Base-by-base conservation (phyloP, 768 basidiomycete species). In the Amanita inopinata region DNA sequence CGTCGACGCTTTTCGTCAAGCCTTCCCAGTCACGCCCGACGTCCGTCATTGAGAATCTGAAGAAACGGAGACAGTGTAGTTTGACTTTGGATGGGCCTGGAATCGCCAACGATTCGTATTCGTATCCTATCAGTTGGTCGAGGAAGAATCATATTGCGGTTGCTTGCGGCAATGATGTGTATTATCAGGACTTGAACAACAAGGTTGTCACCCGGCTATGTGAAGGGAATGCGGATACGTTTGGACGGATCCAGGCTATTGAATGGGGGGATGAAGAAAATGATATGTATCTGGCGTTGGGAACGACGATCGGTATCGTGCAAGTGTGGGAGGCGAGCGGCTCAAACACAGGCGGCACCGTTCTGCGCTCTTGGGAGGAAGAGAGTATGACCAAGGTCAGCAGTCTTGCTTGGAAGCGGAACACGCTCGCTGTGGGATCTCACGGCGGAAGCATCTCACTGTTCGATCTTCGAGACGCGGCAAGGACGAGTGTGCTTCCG, bases 21-120 rank as follows among this genome's bases (percentile, higher is more conserved):
- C 59, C 46, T 1, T 53, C 55, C 0, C 41, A 50, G 2, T 7
- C 45, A 3, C 59, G 60, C 5, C 51, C 55, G 0, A 64, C 71
- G 9, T 83, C 80, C 4, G 76, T 77, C 3, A 66, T 63, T n/a
- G 69, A 77, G 30, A 74, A 81, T 51, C 63, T 82, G 5, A 73
- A 63, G 28, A 62, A 66, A 45, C 66, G 66, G 33, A 67, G 66
- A 41, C 76, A 80, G 42, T 78, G 74, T 52, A 48, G 71, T 2
- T 64, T 80, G 50, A 71, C 74, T 0, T 62, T 82, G n/a, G 80
- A 83, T 50, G 76, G 75, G 10, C 80, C 80, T 0, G 78, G 77
- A 3, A 70, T 82, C 18, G 66, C 73, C 5, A 56, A 60, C 4
- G 69, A 78, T 46, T 61, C 67, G 6, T 71, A 73, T 40, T 72